phyloP scores from a whole-genome alignment of 75 land plant genomes.

The Selaginella tamariscina region DNA sequence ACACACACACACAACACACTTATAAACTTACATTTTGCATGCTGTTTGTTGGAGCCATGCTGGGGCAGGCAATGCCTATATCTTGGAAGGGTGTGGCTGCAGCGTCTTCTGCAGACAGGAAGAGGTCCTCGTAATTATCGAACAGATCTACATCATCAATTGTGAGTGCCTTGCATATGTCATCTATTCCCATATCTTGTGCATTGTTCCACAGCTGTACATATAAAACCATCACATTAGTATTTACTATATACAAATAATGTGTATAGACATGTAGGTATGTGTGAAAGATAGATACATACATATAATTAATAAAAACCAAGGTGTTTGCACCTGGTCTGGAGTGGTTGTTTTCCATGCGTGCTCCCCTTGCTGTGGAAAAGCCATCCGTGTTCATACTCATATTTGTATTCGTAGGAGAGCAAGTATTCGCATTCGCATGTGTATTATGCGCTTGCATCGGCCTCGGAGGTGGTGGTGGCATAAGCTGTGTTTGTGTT shows the following conservation, averaged over 20 bases:
- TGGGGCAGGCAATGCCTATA: conserved; percentile 12
- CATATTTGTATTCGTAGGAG: no score
- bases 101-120: conserved; percentile 35
- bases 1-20: no score
- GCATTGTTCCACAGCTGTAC: neutral
- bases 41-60: conserved; percentile 9
- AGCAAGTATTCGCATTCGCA: no score
- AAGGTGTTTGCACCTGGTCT: neutral
- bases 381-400: no score
- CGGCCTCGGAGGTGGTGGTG: neutral
- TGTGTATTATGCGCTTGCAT: no score
- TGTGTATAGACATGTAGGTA: neutral
- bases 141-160: conserved; percentile 52
- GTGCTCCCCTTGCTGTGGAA: neutral
- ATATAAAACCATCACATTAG: no score
- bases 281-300: neutral
- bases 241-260: neutral
- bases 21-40: neutral
- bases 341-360: neutral
- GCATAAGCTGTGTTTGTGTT: neutral
- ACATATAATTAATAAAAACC: neutral
- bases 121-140: conserved; percentile 75
- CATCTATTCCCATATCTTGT: neutral
- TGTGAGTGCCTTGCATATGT: conserved; percentile 28
- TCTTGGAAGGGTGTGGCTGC: conserved; percentile 16